Base-by-base conservation (phyloP, 306 rosid genomes). In the Rubus idaeus region DNA sequence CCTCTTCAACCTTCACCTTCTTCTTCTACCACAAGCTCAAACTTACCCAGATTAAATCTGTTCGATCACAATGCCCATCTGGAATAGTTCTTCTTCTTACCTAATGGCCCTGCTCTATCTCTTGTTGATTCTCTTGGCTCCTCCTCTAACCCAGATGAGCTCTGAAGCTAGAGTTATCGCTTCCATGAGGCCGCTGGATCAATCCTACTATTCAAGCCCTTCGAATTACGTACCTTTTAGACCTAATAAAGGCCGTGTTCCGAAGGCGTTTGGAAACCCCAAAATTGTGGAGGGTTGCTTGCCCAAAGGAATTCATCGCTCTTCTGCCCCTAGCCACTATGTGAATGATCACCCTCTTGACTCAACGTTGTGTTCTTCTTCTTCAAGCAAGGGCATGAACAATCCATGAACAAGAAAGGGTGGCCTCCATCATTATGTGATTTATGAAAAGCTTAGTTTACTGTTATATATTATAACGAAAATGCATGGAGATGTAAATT, bases 301-400 rank as follows among this genome's bases (percentile, higher is more conserved):
- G 80, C 97, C 95, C 0, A 91, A 90, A 78, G 95, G 90, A 70
- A 49, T 71, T 79, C 78, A 74, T 30, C 89, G 69, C 13, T 40
- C 84, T 44, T 91, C 97, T 23, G 90, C 87, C 0, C 97, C 95
- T 8, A 90, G 97, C 57, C 84, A 89, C 80, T 87, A 84, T 55
- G 79, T 76, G 6, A 91, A 91, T 66, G 77, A 77, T 73, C 82
- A 80, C 14, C 85, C 91, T 52, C 90, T 89, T 64, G 93, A 80
- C 26, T 82, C 85, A 0, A 17, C 84, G 4, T 4, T 73, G 61
- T 91, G 93, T 73, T 80, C 83, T 65, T 18, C 83, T 65, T 18
- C 79, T 52, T 56, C 91, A 17, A 41, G n/a, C 69, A 85, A 79
- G 62, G 55, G 68, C 30, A 50, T 70, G 44, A 77, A 74, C 60